Evolutionary conservation across 2,329 filamentous ascomycete genomes (phyloP).

Genomic region (Clarireedia homoeocarpa): DNA sequence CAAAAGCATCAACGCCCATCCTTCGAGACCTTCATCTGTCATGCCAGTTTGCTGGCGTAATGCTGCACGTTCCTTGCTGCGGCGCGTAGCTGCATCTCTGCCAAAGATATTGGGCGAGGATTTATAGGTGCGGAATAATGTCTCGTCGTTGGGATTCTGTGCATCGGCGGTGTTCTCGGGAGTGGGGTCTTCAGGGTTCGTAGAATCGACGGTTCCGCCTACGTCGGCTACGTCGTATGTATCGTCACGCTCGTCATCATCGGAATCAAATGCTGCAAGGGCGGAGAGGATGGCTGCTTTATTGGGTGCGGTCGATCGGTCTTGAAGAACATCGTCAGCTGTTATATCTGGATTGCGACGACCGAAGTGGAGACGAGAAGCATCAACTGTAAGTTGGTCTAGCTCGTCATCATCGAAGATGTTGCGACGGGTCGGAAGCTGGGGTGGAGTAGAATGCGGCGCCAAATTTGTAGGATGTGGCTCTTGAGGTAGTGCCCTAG

Average conservation of each 20-base stretch:
- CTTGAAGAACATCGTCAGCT: constrained; percentile 64
- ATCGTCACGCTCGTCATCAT: constrained; percentile 95
- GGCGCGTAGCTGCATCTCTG: constrained; percentile 62
- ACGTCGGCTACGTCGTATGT: constrained; percentile 93
- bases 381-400: constrained; percentile 59
- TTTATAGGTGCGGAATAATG: constrained; percentile 66
- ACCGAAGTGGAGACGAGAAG: constrained; percentile 69
- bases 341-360: constrained; percentile 56
- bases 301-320: constrained; percentile 56
- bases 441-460: constrained; percentile 51
- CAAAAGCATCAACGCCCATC: constrained; percentile 81
- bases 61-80: constrained; percentile 51
- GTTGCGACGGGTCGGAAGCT: constrained; percentile 56
- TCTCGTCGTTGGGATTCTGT: constrained; percentile 54
- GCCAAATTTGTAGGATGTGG: constrained; percentile 38
- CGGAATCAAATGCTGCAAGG: constrained; percentile 79
- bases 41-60: constrained; percentile 73
- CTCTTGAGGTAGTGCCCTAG: constrained; percentile 20
- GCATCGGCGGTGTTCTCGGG: constrained; percentile 38
- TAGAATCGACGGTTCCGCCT: constrained; percentile 73
- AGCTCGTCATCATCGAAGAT: constrained; percentile 76
- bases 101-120: constrained; percentile 57
- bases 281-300: constrained; percentile 87
- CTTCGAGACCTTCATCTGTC: constrained; percentile 91
- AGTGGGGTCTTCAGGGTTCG: constrained; percentile 38